A percentile compares a stretch with the other conserved stretches of the same genome.
Evolutionary conservation across 2,329 filamentous ascomycete species (phyloP).

Genomic region (Cercospora janseana): DNA sequence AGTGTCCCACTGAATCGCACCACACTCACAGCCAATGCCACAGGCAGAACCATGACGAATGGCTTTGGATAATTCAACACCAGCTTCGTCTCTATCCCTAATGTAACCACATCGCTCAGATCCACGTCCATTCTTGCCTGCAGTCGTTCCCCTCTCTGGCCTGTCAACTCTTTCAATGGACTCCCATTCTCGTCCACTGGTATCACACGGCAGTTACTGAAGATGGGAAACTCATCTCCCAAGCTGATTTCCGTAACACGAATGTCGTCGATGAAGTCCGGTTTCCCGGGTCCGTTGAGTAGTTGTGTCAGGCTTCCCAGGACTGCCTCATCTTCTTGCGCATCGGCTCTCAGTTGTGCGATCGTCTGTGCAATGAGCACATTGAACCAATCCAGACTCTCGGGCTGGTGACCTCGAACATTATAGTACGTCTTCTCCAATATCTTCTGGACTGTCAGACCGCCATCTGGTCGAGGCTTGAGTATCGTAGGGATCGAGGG

Average conservation of each 20-base stretch:
- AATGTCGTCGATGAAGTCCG: slow-evolving; percentile 91
- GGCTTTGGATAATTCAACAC: slow-evolving; percentile 93
- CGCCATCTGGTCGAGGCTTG: slow-evolving; percentile 34
- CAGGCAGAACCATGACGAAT: slow-evolving; percentile 81
- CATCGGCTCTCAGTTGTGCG: slow-evolving; percentile 89
- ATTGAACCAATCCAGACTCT: slow-evolving; percentile 98
- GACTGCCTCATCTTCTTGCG: slow-evolving; percentile 86
- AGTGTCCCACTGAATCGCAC: slow-evolving; percentile 93
- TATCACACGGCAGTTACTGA: slow-evolving; percentile 96
- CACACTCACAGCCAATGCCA: slow-evolving; percentile 86
- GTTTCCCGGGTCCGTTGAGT: slow-evolving; percentile 79
- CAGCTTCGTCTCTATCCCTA: slow-evolving; percentile 91
- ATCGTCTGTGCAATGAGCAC: slow-evolving; percentile 95
- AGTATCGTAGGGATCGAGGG: slow-evolving; percentile 30
- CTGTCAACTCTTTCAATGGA: slow-evolving; percentile 46
- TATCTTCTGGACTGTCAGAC: slow-evolving; percentile 86
- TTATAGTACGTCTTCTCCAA: slow-evolving; percentile 98
- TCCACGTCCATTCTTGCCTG: slow-evolving; percentile 98
- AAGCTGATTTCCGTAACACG: slow-evolving; percentile 89
- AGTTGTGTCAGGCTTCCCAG: slow-evolving; percentile 79
- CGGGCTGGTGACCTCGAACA: slow-evolving; percentile 89
- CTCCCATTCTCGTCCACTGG: slow-evolving; percentile 78
- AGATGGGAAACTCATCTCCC: slow-evolving; percentile 96
- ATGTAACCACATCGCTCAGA: slow-evolving; percentile 89
- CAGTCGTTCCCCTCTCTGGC: slow-evolving; percentile 64